Conservation (phyloP, 1,284 basidiomycete species). For the Polyporus tsugae region DNA sequence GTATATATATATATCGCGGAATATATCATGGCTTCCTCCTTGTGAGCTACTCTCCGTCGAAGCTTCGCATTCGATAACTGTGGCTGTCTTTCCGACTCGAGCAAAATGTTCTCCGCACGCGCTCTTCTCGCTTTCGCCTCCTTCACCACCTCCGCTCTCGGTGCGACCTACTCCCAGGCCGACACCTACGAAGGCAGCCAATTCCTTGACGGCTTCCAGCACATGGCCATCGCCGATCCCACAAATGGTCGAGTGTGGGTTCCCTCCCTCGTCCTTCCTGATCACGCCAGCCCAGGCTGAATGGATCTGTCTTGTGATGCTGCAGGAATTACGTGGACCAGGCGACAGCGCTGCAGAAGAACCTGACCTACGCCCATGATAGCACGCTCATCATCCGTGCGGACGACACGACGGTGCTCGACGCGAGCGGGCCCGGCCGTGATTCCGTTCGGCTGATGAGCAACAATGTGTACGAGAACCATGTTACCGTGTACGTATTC, state of each 20-base stretch:
- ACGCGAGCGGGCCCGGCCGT: slow-evolving; percentile 57
- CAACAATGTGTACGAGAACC: slow-evolving; percentile 58
- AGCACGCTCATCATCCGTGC: slow-evolving; percentile 52
- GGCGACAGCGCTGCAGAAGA: slow-evolving; percentile 38
- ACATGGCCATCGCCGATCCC: slow-evolving; percentile 60
- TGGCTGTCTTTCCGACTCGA: background rate
- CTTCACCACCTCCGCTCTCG: slow-evolving; percentile 3
- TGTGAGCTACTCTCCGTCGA: background rate
- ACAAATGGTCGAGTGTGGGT: slow-evolving; percentile 67
- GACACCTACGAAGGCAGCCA: slow-evolving; percentile 54
- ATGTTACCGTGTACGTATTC: slow-evolving; percentile 63
- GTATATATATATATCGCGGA: background rate
- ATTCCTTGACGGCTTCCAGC: slow-evolving; percentile 57
- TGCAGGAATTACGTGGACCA: slow-evolving; percentile 45
- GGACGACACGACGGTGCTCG: slow-evolving; percentile 56
- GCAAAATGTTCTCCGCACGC: background rate
- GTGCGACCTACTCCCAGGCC: slow-evolving; percentile 24
- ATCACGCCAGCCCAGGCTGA: background rate
- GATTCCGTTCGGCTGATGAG: slow-evolving; percentile 66
- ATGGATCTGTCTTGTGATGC: background rate
- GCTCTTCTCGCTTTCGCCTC: background rate
- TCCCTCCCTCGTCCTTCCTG: background rate
- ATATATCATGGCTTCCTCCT: background rate
- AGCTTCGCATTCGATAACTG: background rate
- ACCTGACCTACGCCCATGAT: slow-evolving; percentile 40